These are phyloP conservation scores for Termitomyces sp. DNA, from an alignment of 768 basidiomycete species.

Conservation along the genomic window DNA sequence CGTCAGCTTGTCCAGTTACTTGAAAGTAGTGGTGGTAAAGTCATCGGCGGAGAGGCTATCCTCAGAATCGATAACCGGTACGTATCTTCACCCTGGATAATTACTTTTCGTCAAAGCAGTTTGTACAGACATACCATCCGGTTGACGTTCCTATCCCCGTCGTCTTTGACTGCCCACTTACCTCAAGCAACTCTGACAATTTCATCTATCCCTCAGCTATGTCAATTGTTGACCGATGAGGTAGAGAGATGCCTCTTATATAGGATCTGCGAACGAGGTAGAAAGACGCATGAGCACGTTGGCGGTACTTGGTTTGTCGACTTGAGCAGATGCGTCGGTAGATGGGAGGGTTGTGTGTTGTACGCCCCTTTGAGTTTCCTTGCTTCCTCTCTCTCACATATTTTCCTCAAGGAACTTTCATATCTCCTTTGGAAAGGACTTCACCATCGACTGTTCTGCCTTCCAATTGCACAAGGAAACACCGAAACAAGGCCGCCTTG, in stretches of 20 bases:
- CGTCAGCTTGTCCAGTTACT: constrained; percentile 48
- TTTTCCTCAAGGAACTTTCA: constrained; percentile 51
- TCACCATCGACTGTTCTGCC: constrained; percentile 52
- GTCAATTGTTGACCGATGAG: constrained; percentile 73
- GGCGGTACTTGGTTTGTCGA: constrained; percentile 82
- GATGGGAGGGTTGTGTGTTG: constrained; percentile 79
- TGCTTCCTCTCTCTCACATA: background rate
- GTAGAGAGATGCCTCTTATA: constrained; percentile 65
- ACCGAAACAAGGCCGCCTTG: constrained; percentile 32
- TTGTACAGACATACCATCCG: constrained; percentile 60
- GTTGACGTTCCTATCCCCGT: constrained; percentile 73
- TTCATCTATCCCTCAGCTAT: constrained; percentile 71
- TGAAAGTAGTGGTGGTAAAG: constrained; percentile 31
- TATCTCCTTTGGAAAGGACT: constrained; percentile 46
- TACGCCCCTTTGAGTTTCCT: constrained; percentile 31
- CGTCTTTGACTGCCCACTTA: constrained; percentile 70
- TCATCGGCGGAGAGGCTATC: constrained; percentile 66
- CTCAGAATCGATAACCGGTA: constrained; percentile 69
- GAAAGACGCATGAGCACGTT: constrained; percentile 41
- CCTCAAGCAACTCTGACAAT: constrained; percentile 74
- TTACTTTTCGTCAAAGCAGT: background rate
- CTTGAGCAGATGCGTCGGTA: constrained; percentile 62
- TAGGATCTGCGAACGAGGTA: constrained; percentile 65
- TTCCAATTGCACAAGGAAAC: constrained; percentile 42
- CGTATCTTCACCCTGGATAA: constrained; percentile 4